These are phyloP conservation scores for Neonothopanus nambi DNA, from an alignment of 1,284 basidiomycete species.

Conservation along the genomic window DNA sequence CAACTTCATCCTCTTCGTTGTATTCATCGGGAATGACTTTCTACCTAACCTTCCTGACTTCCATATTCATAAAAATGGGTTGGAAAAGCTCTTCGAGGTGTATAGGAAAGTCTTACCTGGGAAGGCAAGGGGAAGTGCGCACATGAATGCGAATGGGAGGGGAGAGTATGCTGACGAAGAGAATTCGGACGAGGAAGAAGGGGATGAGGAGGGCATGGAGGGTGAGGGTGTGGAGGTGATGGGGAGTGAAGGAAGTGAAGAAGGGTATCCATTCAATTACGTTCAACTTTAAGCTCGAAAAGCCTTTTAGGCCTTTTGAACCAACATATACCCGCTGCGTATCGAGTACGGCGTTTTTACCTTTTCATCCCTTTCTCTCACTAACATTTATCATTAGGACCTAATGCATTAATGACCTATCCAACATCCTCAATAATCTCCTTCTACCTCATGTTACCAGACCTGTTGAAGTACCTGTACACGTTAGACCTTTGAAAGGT, in stretches of 20 bases:
- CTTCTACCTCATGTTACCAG: conserved; percentile 96
- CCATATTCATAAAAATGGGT: conserved; percentile 96
- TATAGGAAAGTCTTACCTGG: conserved; percentile 87
- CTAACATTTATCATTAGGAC: conserved; percentile 60
- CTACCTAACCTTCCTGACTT: conserved; percentile 92
- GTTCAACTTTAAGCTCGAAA: conserved; percentile 86
- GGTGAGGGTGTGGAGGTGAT: too few relatives aligned
- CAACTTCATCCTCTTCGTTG: conserved; percentile 95
- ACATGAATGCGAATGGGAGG: conserved; percentile 87
- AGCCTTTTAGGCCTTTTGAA: conserved; percentile 92
- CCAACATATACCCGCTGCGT: too few relatives aligned
- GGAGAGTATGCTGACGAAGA: too few relatives aligned
- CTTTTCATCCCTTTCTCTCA: conserved; percentile 5
- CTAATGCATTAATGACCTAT: conserved; percentile 91
- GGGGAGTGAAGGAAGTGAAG: too few relatives aligned
- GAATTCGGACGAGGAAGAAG: too few relatives aligned
- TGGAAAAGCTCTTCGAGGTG: conserved; percentile 93
- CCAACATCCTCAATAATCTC: conserved; percentile 87
- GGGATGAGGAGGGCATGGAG: too few relatives aligned
- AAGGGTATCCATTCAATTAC: conserved; percentile 73
- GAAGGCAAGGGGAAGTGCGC: conserved; percentile 95
- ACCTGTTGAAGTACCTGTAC: conserved; percentile 78
- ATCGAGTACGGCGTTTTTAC: too few relatives aligned
- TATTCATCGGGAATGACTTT: conserved; percentile 97
- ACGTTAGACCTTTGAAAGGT: conserved; percentile 89